These are phyloP conservation scores for Candida glucosophila DNA, from an alignment of 1,139 yeast species.

Conservation along the genomic window DNA sequence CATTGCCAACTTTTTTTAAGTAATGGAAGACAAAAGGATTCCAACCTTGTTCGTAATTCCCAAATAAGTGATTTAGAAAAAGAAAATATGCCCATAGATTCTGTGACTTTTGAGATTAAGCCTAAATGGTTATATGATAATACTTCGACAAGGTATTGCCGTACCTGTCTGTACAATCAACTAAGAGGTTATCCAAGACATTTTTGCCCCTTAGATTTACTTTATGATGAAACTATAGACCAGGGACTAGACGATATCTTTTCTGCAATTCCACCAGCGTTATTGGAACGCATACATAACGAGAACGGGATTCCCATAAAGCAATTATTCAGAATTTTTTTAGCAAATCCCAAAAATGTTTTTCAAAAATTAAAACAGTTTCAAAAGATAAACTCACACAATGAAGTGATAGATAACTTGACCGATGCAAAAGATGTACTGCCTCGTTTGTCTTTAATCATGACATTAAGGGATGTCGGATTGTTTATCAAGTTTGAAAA, in stretches of 20 bases:
- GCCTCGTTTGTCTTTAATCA: slow-evolving; percentile 34
- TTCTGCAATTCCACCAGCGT: slow-evolving; percentile 15
- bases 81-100: slow-evolving; percentile 7
- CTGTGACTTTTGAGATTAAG: slow-evolving; percentile 34
- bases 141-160: slow-evolving; percentile 27
- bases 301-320: slow-evolving; percentile 20
- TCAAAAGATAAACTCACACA: slow-evolving; percentile 26
- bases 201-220: slow-evolving; percentile 37
- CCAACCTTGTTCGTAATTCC: not conserved
- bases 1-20: slow-evolving; percentile 27
- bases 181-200: slow-evolving; percentile 25
- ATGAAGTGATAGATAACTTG: slow-evolving; percentile 27
- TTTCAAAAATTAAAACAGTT: slow-evolving; percentile 29
- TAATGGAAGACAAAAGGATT: slow-evolving; percentile 1
- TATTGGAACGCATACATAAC: slow-evolving; percentile 12
- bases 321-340: slow-evolving; percentile 18
- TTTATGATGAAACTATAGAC: slow-evolving; percentile 24
- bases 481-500: slow-evolving; percentile 36
- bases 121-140: slow-evolving; percentile 44
- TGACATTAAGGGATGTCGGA: slow-evolving; percentile 53
- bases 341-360: slow-evolving; percentile 24
- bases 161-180: slow-evolving; percentile 38
- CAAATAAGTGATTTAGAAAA: not conserved
- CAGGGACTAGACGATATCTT: slow-evolving; percentile 29
- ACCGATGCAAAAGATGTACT: slow-evolving; percentile 33